A percentile compares a stretch with the other conserved stretches of the same genome.
Conservation (phyloP, 208 protist genomes). For the Crithidia brevicula region DNA sequence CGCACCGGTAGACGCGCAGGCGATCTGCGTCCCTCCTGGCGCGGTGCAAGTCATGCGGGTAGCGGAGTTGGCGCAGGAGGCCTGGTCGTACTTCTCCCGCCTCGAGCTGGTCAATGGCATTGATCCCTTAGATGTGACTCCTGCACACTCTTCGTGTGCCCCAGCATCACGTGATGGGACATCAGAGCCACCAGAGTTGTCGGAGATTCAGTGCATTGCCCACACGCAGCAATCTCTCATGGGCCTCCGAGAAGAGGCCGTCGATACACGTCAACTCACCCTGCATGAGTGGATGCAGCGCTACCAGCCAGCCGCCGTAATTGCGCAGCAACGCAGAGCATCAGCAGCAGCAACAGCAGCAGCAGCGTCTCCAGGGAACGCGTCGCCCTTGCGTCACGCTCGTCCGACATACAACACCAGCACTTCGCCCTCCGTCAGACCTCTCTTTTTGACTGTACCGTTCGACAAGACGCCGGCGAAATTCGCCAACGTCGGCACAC, state of each 20-base stretch:
- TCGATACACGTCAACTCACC: constrained; percentile 23
- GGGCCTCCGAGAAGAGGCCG: constrained; percentile 11
- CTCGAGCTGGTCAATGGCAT: no score
- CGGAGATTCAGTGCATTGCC: constrained; percentile 6
- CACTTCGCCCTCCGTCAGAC: background rate
- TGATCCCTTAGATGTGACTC: background rate
- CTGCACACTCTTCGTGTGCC: background rate
- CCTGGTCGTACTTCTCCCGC: constrained; percentile 14
- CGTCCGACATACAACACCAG: background rate
- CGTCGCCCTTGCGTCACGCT: background rate
- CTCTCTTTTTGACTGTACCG: background rate
- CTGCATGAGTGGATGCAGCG: constrained; percentile 28
- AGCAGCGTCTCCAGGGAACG: background rate
- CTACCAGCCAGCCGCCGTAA: constrained; percentile 25
- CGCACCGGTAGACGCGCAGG: background rate
- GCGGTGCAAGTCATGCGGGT: constrained; percentile 11
- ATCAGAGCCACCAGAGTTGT: background rate
- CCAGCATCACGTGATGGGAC: background rate
- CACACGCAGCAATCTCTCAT: constrained; percentile 15
- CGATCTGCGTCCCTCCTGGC: background rate
- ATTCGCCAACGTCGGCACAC: background rate
- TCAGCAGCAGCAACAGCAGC: constrained; percentile 1
- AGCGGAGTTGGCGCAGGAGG: constrained; percentile 18
- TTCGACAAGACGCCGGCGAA: constrained; percentile 8
- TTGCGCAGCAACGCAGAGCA: constrained; percentile 14